Base-by-base conservation (phyloP, 495 filamentous ascomycete species). In the Tuber indicum region DNA sequence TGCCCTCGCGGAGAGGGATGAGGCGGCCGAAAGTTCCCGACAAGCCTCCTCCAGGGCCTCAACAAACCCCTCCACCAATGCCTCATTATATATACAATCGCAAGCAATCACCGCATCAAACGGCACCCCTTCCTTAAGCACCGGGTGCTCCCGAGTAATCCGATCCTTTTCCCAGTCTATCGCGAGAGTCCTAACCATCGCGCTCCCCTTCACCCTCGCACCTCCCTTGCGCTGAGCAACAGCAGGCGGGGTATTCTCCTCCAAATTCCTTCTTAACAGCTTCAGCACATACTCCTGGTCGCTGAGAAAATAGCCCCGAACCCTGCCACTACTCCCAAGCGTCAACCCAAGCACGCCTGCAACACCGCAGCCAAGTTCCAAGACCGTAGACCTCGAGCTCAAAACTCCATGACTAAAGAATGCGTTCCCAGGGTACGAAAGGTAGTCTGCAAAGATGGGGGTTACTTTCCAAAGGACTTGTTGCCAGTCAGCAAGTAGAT, bases 381-480 rank as follows among this genome's bases (percentile, higher is more conserved):
- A 84, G 62, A 94, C 87, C 21, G 85, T 86, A 23, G 92, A 91
- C 10, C 86, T 80, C 1, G 86, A 71, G 49, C 86, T 84, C 26
- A 96, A 86, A 66, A 91, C 74, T n/a, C 84, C 84, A 74, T 87
- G 79, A 3, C 84, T 82, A 86, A 91, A 92, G 66, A 98, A 88
- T 0, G 89, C 83, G 83, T 94, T 94, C 43, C 83, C 81, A n/a
- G 86, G 17, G 87, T 86, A 42, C 21, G 88, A 86, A 49, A 98
- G 86, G 94, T 94, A 99, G 82, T 90, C 87, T 19, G 96, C 92
- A 83, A 98, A 90, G 73, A 89, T 85, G 36, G 96, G 94, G 5
- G 94, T 97, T 81, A 97, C 92, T 86, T 93, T 96, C 96, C 96
- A 99, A 23, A 96, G 86, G 32, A 95, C 93, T 92, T 62, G 26